phyloP scores from a whole-genome alignment of 1,139 yeast species.

The Candida anutae region DNA sequence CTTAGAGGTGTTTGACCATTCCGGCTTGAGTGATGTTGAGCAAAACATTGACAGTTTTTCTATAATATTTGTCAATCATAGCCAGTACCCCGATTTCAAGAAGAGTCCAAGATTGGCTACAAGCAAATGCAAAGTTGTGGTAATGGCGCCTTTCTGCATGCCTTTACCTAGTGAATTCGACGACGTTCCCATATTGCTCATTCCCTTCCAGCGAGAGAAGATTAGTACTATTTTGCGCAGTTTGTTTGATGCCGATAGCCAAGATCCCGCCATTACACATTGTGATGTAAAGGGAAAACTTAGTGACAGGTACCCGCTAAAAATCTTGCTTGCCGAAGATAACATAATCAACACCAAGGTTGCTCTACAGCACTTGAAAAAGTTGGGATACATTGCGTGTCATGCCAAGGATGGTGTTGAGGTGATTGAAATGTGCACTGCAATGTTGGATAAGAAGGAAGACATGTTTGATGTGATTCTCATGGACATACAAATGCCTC shows the following conservation, averaged over 20 bases:
- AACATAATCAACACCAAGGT: conserved; percentile 44
- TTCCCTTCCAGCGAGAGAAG: conserved; percentile 27
- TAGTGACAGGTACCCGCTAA: conserved; percentile 30
- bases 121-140: conserved; percentile 10
- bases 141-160: conserved; percentile 25
- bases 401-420: conserved; percentile 52
- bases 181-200: conserved; percentile 21
- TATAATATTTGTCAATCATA: conserved; percentile 15
- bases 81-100: conserved; percentile 10
- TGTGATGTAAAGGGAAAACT: neutral
- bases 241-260: neutral
- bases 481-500: conserved; percentile 53
- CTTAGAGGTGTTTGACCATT: conserved; percentile 17
- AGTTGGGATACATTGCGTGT: conserved; percentile 46
- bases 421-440: conserved; percentile 33
- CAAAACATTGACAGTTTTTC: conserved; percentile 6
- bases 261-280: conserved; percentile 1
- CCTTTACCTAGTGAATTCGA: conserved; percentile 17
- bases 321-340: conserved; percentile 47
- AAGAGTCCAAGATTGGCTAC: conserved; percentile 5
- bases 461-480: conserved; percentile 39
- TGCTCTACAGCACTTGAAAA: conserved; percentile 43
- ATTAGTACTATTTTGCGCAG: conserved; percentile 6
- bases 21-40: conserved; percentile 3
- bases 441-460: conserved; percentile 18